These are phyloP conservation scores for Mycosphaerella arachidis DNA, from an alignment of 2,329 filamentous ascomycete species.

Conservation along the genomic window DNA sequence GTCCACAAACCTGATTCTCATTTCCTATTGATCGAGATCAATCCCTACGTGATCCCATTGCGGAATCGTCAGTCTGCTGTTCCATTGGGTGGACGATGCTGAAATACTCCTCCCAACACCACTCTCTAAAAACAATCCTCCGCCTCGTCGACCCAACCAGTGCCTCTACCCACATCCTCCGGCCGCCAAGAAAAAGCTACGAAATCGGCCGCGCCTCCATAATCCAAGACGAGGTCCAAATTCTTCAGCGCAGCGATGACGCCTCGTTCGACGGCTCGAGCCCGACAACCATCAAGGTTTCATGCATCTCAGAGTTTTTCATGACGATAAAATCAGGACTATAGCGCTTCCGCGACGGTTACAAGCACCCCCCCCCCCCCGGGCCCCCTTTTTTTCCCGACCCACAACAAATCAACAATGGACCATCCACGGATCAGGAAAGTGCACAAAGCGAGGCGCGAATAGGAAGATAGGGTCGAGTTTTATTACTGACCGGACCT, in stretches of 20 bases:
- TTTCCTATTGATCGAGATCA: conserved; percentile 9
- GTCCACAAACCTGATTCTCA: conserved; percentile 7
- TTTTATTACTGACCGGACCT: not conserved
- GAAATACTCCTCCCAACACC: not conserved
- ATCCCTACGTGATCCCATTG: conserved; percentile 6
- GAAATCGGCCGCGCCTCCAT: conserved; percentile 1
- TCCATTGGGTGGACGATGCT: conserved; percentile 7
- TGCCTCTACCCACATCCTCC: conserved; percentile 1
- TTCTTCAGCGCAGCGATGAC: not conserved
- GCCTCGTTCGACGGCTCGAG: not conserved
- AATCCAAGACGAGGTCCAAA: not conserved
- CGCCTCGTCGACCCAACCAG: conserved; percentile 4
- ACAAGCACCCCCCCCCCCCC: too few species aligned
- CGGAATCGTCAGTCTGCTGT: conserved; percentile 4
- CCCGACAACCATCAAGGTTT: not conserved
- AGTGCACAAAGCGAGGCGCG: not conserved
- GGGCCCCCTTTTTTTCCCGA: too few species aligned
- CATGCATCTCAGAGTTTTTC: not conserved
- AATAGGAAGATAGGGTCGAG: too few species aligned
- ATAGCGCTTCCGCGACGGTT: not conserved
- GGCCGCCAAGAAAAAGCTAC: conserved; percentile 6
- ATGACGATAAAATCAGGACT: not conserved
- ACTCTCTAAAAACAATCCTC: not conserved
- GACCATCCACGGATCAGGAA: not conserved
- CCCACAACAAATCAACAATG: not conserved